Percentiles rank a stretch among this genome's conserved stretches.
These are phyloP conservation scores for Raffaelea albimanens DNA, from an alignment of 2,329 filamentous ascomycete species.

Conservation along the genomic window DNA sequence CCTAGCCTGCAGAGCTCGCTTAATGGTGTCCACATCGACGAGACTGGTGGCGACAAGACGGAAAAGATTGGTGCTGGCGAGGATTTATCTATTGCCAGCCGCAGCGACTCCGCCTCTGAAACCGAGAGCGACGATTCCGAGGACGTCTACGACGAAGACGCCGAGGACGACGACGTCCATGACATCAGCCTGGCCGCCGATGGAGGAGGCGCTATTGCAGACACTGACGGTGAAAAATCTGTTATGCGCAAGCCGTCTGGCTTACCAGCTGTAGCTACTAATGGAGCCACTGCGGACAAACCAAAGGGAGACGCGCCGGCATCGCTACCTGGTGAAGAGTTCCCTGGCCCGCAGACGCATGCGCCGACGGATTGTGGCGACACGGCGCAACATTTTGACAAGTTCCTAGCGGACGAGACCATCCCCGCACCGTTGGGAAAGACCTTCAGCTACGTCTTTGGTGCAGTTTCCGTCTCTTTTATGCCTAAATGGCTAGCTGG, in stretches of 20 bases:
- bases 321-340: slow-evolving; percentile 39
- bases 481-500: slow-evolving; percentile 79
- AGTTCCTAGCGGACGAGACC: slow-evolving; percentile 72
- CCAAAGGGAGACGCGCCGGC: slow-evolving; percentile 35
- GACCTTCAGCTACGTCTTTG: slow-evolving; percentile 82
- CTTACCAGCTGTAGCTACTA: slow-evolving; percentile 33
- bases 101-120: slow-evolving; percentile 47
- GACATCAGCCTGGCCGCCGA: slow-evolving; percentile 26
- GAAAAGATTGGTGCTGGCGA: slow-evolving; percentile 65
- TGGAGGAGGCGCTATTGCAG: slow-evolving; percentile 34
- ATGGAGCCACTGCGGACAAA: slow-evolving; percentile 38
- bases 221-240: slow-evolving; percentile 50
- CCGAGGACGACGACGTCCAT: slow-evolving; percentile 56
- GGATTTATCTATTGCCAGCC: slow-evolving; percentile 28
- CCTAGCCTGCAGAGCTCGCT: slow-evolving; percentile 83
- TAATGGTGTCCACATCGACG: slow-evolving; percentile 76
- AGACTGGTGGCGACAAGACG: slow-evolving; percentile 80
- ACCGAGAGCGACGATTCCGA: slow-evolving; percentile 62
- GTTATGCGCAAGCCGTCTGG: slow-evolving; percentile 66
- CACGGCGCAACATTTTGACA: slow-evolving; percentile 69
- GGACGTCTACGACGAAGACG: slow-evolving; percentile 72
- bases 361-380: slow-evolving; percentile 81
- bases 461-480: slow-evolving; percentile 66
- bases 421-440: slow-evolving; percentile 85
- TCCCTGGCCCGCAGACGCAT: slow-evolving; percentile 77